A percentile compares a stretch with the other conserved stretches of the same genome.
Evolutionary conservation across 805 yeast species (phyloP).

Genomic region (Ogataea glucozyma): DNA sequence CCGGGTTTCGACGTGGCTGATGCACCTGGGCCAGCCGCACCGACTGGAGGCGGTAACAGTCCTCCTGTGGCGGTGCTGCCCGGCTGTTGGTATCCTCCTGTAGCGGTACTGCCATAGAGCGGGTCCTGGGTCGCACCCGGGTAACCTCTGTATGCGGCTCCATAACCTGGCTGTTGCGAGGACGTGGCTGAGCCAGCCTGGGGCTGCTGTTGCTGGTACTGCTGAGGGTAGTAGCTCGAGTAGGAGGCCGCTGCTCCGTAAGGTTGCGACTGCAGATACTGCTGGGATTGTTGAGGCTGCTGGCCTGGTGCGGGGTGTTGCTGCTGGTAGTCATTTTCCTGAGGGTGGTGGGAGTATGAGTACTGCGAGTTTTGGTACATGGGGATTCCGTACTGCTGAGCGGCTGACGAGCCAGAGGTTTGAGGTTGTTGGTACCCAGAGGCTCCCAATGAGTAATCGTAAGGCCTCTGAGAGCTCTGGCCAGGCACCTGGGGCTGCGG

Average conservation of each 20-base stretch:
- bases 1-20: slow-evolving; percentile 11
- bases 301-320: too few species aligned
- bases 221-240: slow-evolving; percentile 21
- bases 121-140: slow-evolving; percentile 23
- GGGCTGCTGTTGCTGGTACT: slow-evolving; percentile 22
- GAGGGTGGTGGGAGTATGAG: slow-evolving; percentile 25
- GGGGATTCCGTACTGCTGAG: slow-evolving; percentile 23
- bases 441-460: slow-evolving; percentile 19
- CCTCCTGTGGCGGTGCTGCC: slow-evolving; percentile 12
- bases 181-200: slow-evolving; percentile 13
- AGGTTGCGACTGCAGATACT: slow-evolving; percentile 21
- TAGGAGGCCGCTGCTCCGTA: slow-evolving; percentile 18
- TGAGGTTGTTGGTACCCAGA: slow-evolving; percentile 20
- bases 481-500: slow-evolving; percentile 5
- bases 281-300: slow-evolving; percentile 22
- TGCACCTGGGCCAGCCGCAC: slow-evolving; percentile 9
- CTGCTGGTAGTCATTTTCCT: slow-evolving; percentile 22
- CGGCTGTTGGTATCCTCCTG: slow-evolving; percentile 14
- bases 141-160: slow-evolving; percentile 21
- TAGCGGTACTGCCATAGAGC: slow-evolving; percentile 14
- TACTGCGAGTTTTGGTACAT: slow-evolving; percentile 20
- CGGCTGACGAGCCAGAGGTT: slow-evolving; percentile 16
- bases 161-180: slow-evolving; percentile 19
- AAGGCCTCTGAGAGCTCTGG: slow-evolving; percentile 17
- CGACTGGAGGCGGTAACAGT: slow-evolving; percentile 16